These are phyloP conservation scores for Graphilbum fragrans DNA, from an alignment of 2,329 filamentous ascomycete genomes.

Conservation along the genomic window DNA sequence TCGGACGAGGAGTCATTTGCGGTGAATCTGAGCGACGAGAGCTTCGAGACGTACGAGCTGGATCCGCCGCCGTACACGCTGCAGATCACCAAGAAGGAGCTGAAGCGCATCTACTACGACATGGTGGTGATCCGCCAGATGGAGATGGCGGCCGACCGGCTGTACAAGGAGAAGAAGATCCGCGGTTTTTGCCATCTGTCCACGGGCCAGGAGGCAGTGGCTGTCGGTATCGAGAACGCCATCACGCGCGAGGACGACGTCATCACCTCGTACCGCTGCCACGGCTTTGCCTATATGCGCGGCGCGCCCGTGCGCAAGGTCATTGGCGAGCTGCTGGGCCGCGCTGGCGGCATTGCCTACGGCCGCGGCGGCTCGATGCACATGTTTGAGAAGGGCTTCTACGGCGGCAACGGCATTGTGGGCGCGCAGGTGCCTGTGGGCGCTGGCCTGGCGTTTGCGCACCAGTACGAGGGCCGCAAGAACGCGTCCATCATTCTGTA, in stretches of 20 bases:
- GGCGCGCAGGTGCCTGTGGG: conserved; percentile 97
- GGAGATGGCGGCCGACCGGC: conserved; percentile 97
- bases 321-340: conserved; percentile 89
- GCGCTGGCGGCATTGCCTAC: conserved; percentile 92
- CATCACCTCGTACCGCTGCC: conserved; percentile 97
- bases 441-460: conserved; percentile 90
- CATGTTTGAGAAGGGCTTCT: conserved; percentile 98
- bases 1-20: conserved; percentile 90
- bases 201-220: conserved; percentile 93
- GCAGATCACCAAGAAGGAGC: conserved; percentile 89
- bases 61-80: conserved; percentile 91
- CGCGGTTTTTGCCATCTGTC: conserved; percentile 99
- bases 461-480: conserved; percentile 83
- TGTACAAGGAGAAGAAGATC: conserved; percentile 99
- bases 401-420: conserved; percentile 97
- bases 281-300: conserved; percentile 96
- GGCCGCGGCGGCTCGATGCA: conserved; percentile 99
- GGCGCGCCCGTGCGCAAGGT: conserved; percentile 83
- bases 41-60: conserved; percentile 98
- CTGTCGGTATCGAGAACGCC: conserved; percentile 92
- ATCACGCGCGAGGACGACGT: conserved; percentile 85
- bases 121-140: conserved; percentile 95
- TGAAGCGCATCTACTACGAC: conserved; percentile 98
- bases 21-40: conserved; percentile 90
- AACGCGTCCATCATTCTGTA: conserved; percentile 84